phyloP scores from a whole-genome alignment of 192 early-diverging fungal genomes.

The Backusella morwellensis region DNA sequence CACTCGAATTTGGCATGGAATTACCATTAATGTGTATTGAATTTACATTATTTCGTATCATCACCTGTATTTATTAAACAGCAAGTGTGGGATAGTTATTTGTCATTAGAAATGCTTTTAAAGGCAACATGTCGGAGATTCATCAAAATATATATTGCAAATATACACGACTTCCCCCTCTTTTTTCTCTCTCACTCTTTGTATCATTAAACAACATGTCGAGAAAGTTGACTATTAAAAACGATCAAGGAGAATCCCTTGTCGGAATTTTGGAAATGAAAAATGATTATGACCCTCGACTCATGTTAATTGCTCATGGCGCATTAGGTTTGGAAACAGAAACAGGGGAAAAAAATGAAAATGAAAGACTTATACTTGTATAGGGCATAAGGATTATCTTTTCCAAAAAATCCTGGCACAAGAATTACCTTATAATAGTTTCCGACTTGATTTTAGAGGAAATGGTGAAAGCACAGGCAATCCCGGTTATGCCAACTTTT shows the following conservation, averaged over 20 bases:
- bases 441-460: conserved; percentile 40
- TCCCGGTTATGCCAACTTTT: conserved; percentile 13
- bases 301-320: conserved; percentile 14
- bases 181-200: neutral
- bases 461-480: conserved; percentile 37
- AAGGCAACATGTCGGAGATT: neutral
- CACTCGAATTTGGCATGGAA: too few relatives aligned
- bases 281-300: conserved; percentile 7
- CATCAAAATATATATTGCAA: neutral
- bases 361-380: neutral
- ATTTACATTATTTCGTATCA: neutral
- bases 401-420: conserved; percentile 34
- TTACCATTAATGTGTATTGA: neutral
- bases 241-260: neutral
- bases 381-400: conserved; percentile 35
- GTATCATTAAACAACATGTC: neutral
- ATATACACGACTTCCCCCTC: neutral
- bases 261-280: conserved; percentile 1
- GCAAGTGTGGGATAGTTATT: neutral
- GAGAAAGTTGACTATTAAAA: neutral
- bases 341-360: neutral
- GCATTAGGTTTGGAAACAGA: neutral
- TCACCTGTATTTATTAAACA: neutral
- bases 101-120: conserved; percentile 2
- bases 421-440: conserved; percentile 32